Conservation (phyloP, 2,329 filamentous ascomycete genomes). For the Didymella arachidicola region DNA sequence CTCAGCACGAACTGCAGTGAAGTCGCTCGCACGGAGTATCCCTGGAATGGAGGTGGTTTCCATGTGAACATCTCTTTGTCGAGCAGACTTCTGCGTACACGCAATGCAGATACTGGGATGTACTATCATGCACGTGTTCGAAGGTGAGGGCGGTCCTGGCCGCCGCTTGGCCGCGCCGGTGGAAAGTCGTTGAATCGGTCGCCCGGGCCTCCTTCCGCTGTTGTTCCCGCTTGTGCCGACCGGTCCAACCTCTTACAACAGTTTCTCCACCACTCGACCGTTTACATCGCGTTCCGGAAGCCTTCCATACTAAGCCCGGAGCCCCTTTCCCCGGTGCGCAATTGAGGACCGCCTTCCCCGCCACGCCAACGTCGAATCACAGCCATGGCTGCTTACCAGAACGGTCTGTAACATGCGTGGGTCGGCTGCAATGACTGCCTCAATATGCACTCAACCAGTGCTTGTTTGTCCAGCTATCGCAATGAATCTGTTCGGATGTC, state of each 20-base stretch:
- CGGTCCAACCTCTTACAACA: conserved; percentile 37
- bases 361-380: conserved; percentile 38
- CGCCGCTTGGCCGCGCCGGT: conserved; percentile 36
- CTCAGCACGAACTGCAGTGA: conserved; percentile 21
- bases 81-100: conserved; percentile 14
- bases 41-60: conserved; percentile 19
- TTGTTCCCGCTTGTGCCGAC: conserved; percentile 40
- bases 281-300: conserved; percentile 31
- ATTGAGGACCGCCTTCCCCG: conserved; percentile 48
- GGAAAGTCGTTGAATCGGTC: conserved; percentile 16
- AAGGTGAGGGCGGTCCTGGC: conserved; percentile 22
- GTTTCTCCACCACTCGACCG: conserved; percentile 48
- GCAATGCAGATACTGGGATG: conserved; percentile 22
- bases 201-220: conserved; percentile 44
- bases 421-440: conserved; percentile 31
- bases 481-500: conserved; percentile 28
- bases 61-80: conserved; percentile 1
- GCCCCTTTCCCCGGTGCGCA: conserved; percentile 32
- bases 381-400: conserved; percentile 27
- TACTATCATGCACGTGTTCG: conserved; percentile 25
- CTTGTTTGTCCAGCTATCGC: conserved; percentile 26
- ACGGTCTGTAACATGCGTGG: conserved; percentile 27
- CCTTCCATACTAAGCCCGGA: conserved; percentile 40
- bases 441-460: conserved; percentile 34
- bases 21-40: conserved; percentile 24